phyloP scores from a whole-genome alignment of 2,329 filamentous ascomycete species.

The Thermomyces lanuginosus region DNA sequence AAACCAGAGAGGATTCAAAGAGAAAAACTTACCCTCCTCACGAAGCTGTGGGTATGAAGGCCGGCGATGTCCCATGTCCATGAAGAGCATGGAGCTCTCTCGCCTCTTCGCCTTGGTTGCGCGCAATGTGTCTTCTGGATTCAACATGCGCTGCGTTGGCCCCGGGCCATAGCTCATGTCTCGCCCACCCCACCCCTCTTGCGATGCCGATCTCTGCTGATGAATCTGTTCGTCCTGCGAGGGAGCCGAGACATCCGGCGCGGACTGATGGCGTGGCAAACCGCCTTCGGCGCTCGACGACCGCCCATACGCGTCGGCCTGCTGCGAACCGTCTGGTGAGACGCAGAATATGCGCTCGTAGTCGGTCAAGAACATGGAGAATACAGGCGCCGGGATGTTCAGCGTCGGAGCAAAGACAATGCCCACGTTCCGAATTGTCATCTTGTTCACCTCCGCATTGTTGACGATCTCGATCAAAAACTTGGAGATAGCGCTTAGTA shows the following conservation, averaged over 20 bases:
- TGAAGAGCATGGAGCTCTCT: conserved; percentile 33
- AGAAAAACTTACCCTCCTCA: too few species aligned
- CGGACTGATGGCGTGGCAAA: conserved; percentile 49
- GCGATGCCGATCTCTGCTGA: conserved; percentile 8
- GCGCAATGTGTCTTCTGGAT: conserved; percentile 21
- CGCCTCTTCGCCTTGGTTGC: conserved; percentile 30
- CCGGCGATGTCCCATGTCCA: conserved; percentile 22
- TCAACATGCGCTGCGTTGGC: conserved; percentile 27
- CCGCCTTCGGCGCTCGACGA: conserved; percentile 39
- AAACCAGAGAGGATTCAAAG: too few species aligned
- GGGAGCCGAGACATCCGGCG: conserved; percentile 49
- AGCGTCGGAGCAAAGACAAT: conserved; percentile 96
- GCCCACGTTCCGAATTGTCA: conserved; percentile 93
- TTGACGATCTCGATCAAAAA: conserved; percentile 89
- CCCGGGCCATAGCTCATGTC: too few species aligned
- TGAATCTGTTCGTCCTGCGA: conserved; percentile 37
- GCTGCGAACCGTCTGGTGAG: conserved; percentile 33
- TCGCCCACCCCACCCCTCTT: too few species aligned
- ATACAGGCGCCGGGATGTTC: conserved; percentile 88
- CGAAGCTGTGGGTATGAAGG: too few species aligned
- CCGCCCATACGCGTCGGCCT: conserved; percentile 27
- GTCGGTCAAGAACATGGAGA: conserved; percentile 84
- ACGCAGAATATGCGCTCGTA: conserved; percentile 72
- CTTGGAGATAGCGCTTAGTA: conserved; percentile 69
- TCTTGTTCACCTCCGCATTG: conserved; percentile 82